phyloP scores from a whole-genome alignment of 805 yeast species.

The Sporopachydermia quercuum region DNA sequence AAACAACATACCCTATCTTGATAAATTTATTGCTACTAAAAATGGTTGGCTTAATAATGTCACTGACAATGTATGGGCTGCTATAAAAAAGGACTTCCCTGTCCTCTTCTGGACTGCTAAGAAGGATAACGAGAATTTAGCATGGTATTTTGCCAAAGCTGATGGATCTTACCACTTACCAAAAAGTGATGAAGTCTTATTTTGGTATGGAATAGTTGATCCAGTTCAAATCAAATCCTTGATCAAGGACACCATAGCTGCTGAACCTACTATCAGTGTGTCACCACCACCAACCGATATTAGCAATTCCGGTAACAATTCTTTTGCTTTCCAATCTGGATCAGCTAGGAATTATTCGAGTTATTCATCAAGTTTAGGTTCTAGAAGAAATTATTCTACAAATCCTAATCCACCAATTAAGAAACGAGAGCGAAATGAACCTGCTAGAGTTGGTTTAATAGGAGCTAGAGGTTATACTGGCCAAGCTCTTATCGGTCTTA shows the following conservation, averaged over 20 bases:
- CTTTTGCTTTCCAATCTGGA: neutral
- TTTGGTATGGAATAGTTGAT: conserved; percentile 66
- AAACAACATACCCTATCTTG: conserved; percentile 42
- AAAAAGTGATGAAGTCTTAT: conserved; percentile 61
- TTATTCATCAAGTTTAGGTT: neutral
- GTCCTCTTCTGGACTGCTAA: conserved; percentile 62
- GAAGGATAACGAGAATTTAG: conserved; percentile 63
- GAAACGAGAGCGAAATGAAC: conserved; percentile 36
- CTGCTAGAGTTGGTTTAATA: conserved; percentile 57
- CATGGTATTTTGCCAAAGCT: conserved; percentile 68
- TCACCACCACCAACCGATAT: neutral
- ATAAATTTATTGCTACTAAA: conserved; percentile 61
- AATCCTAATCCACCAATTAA: conserved; percentile 52
- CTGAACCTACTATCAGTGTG: neutral
- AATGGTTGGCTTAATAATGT: conserved; percentile 81
- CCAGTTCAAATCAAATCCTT: conserved; percentile 19
- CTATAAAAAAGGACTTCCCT: conserved; percentile 52
- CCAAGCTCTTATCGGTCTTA: conserved; percentile 58
- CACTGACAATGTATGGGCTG: conserved; percentile 65
- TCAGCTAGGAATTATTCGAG: neutral
- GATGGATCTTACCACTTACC: conserved; percentile 57
- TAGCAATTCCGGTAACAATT: too few relatives aligned
- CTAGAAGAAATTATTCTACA: conserved; percentile 8
- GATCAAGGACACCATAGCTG: neutral
- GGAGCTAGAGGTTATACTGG: conserved; percentile 88